Base-by-base conservation (phyloP, 441 rosid genomes). In the Omphalea diandra region DNA sequence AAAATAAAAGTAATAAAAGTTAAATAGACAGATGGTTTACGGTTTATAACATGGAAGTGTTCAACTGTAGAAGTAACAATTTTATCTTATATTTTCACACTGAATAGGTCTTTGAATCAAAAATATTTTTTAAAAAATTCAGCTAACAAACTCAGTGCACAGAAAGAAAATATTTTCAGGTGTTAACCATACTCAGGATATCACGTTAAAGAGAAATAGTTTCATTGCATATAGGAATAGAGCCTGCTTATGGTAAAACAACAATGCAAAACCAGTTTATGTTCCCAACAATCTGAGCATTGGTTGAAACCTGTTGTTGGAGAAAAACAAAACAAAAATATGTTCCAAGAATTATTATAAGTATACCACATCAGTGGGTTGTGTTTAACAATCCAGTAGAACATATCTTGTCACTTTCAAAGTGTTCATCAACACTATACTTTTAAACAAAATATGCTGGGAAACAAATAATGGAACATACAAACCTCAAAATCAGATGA, bases 401-500 rank as follows among this genome's bases (percentile, higher is more conserved):
- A 2, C 8, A 27, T 27, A 12, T 27, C 33, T 54, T 53, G 26
- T 67, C 1, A 56, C 20, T 8, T 18, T 40, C 40, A 17, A 43
- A 5, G n/a, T n/a, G 1, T 29, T 27, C 38, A 38, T 27, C 22
- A 46, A 44, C 33, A n/a, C 26, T 44, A 32, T 12, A 20, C 12
- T 4, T 41, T 40, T 20, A 31, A 47, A 67, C 36, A 10, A 1
- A 29, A 10, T 3, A 20, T 7, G 29, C 56, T 4, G 15, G 14
- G 6, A 7, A 18, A 43, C 26, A 29, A 67, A 9, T 17, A 38
- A 27, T 11, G 17, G 40, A 0, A 10, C 11, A 59, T 36, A 69
- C 83, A 73, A 82, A 95, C 99, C 99, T 95, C 98, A 81, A 87
- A 95, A 85, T 95, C 99, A 72, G 97, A 80, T 29, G 91, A 83